Percentiles rank a stretch among this genome's conserved stretches.
Evolutionary conservation across 1,284 basidiomycete genomes (phyloP).

Genomic region (Coniophora puteana): DNA sequence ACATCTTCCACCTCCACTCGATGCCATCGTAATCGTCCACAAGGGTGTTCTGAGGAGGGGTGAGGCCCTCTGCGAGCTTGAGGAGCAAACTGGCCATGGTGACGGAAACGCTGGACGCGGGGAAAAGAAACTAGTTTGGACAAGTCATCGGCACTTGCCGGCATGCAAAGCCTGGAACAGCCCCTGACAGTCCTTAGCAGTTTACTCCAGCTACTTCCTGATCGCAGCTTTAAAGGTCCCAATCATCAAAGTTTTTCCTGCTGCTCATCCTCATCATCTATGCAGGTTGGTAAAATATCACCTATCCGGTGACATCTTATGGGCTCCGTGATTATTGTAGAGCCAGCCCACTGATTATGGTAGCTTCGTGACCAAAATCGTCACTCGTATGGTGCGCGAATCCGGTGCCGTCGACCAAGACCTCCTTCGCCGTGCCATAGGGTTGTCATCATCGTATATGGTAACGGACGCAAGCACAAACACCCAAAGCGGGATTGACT

Average conservation of each 20-base stretch:
- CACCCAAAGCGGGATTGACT: constrained; percentile 46
- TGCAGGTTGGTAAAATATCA: no score
- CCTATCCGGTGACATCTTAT: no score
- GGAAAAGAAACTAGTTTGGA: no score
- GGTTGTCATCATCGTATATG: constrained; percentile 70
- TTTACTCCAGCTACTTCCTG: no score
- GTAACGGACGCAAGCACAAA: constrained; percentile 68
- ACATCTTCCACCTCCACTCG: constrained; percentile 68
- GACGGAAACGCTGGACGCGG: no score
- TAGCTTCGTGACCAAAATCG: constrained; percentile 50
- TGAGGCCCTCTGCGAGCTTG: constrained; percentile 40
- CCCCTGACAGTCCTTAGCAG: no score
- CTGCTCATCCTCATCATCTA: no score
- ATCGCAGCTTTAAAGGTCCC: no score
- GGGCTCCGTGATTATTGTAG: constrained; percentile 24
- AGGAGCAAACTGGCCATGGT: constrained; percentile 21
- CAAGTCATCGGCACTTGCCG: no score
- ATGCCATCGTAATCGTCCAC: constrained; percentile 53
- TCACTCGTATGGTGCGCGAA: constrained; percentile 47
- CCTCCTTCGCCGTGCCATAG: constrained; percentile 59
- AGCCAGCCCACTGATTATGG: constrained; percentile 53
- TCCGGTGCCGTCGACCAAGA: constrained; percentile 53
- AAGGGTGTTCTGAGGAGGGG: constrained; percentile 42
- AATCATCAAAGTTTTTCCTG: no score
- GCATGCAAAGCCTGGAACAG: no score